Evolutionary conservation across 352 stramenopile genomes (phyloP).

Genomic region (Poterioochromonas sp.): DNA sequence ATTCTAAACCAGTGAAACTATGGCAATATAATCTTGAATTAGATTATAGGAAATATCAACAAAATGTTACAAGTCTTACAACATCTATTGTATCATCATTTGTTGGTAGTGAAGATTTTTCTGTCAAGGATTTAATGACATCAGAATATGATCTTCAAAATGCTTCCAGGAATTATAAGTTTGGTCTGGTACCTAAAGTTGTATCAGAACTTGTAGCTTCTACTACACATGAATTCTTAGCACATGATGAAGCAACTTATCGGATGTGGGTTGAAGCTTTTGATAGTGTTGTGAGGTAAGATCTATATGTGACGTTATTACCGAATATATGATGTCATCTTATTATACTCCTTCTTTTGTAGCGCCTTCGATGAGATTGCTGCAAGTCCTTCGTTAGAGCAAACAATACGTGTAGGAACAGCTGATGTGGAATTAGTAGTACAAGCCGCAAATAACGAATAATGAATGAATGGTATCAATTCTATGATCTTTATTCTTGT

Average conservation of each 20-base stretch:
- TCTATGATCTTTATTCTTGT: too few relatives aligned
- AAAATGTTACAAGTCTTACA: neutral
- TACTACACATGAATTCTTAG: neutral
- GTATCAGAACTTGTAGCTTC: neutral
- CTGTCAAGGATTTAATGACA: neutral
- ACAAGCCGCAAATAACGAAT: too few relatives aligned
- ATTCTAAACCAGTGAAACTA: neutral
- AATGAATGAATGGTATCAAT: too few relatives aligned
- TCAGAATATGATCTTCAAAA: conserved; percentile 9
- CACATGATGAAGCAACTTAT: conserved; percentile 2
- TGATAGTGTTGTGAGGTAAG: neutral
- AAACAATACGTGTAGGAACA: too few relatives aligned
- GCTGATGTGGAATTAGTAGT: too few relatives aligned
- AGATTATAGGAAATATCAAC: neutral
- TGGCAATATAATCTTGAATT: neutral
- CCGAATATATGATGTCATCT: too few relatives aligned
- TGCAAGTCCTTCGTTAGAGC: too few relatives aligned
- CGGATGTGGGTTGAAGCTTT: neutral
- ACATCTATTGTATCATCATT: neutral
- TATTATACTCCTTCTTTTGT: too few relatives aligned
- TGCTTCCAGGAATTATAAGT: conserved; percentile 1
- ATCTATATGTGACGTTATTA: too few relatives aligned
- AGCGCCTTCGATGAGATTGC: too few relatives aligned
- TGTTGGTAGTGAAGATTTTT: neutral
- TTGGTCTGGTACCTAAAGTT: neutral